Base-by-base conservation (phyloP, 1,284 basidiomycete genomes). In the Neonothopanus nambi region DNA sequence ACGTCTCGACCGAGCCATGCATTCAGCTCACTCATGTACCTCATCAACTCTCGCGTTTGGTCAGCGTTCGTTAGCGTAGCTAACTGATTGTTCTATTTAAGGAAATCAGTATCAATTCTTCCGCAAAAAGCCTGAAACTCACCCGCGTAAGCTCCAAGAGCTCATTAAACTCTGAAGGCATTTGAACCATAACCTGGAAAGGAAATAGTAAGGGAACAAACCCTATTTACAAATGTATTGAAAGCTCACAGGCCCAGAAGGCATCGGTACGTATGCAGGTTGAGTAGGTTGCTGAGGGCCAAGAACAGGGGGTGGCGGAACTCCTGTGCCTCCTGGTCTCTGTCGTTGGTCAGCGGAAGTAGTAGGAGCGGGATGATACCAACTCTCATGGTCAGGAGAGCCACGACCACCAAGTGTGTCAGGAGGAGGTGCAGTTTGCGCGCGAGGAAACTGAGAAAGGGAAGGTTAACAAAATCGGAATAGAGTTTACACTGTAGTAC, bases 1-100 rank as follows among this genome's bases (percentile, higher is more conserved):
- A 89, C 88, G 63, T 91, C 89, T 24, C 82, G 77, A 54, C 78
- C 82, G 13, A 91, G 70, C 89, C 89, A 91, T 44, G 80, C 77
- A 59, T 91, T 91, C 33, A 91, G 70, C 3, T 74, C 76, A 46
- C 77, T 62, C 80, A 91, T 83, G 61, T 91, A 91, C 39, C 84
- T 72, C 80, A 90, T 87, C 40, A 91, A 72, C 63, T 89, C 87
- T 21, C 84, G 77, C 58, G 89, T 87, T 60, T 91, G 89, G 46
- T 88, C 84, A 8, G 88, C 78, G 38, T 51, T 57, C 2, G 47
- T 53, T 8, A 57, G 9, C 17, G 87, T 85, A 0, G 87, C 87
- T 15, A 81, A 70, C 64, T 88, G 86, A 2, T 86, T 88, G 73
- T 89, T 85, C 89, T 91, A 58, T n/a, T 38, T 23, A 42, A 44